phyloP scores from a whole-genome alignment of 2,329 filamentous ascomycete species.

The Sporothrix protearum region DNA sequence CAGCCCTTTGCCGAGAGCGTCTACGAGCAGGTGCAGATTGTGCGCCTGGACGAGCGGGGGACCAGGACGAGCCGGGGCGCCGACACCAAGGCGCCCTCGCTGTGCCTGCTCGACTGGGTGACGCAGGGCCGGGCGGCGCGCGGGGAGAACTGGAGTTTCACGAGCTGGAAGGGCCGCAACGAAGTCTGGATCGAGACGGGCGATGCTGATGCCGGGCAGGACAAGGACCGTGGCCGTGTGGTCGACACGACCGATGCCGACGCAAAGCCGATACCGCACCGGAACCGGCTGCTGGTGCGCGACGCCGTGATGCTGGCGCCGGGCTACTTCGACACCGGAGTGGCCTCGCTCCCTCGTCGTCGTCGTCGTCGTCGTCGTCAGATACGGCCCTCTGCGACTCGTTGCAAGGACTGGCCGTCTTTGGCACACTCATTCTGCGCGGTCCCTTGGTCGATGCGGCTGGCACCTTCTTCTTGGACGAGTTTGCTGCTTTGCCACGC shows the following conservation, averaged over 20 bases:
- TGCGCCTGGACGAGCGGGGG: conserved; percentile 53
- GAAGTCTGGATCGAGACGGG: conserved; percentile 63
- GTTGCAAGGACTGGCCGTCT: conserved; percentile 72
- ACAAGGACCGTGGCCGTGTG: conserved; percentile 27
- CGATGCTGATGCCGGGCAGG: conserved; percentile 31
- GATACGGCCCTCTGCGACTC: conserved; percentile 49
- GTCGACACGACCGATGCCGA: conserved; percentile 22
- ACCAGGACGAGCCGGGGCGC: conserved; percentile 34
- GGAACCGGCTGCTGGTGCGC: conserved; percentile 67
- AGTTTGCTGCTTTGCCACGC: conserved; percentile 74
- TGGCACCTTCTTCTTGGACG: conserved; percentile 69
- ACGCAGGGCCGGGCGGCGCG: conserved; percentile 79
- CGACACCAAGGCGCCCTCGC: conserved; percentile 38
- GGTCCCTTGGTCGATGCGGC: conserved; percentile 66
- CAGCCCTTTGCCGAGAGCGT: conserved; percentile 83
- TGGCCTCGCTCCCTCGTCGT: background rate
- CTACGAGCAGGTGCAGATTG: conserved; percentile 81
- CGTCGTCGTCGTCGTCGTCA: background rate
- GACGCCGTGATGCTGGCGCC: conserved; percentile 69
- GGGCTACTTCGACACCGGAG: conserved; percentile 34
- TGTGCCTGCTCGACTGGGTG: conserved; percentile 92
- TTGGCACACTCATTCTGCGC: conserved; percentile 80
- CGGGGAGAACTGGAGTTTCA: conserved; percentile 84
- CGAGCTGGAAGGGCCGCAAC: conserved; percentile 76
- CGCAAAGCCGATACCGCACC: background rate